Conservation (phyloP, 1,284 basidiomycete species). For the Sanghuangporus weigelae region DNA sequence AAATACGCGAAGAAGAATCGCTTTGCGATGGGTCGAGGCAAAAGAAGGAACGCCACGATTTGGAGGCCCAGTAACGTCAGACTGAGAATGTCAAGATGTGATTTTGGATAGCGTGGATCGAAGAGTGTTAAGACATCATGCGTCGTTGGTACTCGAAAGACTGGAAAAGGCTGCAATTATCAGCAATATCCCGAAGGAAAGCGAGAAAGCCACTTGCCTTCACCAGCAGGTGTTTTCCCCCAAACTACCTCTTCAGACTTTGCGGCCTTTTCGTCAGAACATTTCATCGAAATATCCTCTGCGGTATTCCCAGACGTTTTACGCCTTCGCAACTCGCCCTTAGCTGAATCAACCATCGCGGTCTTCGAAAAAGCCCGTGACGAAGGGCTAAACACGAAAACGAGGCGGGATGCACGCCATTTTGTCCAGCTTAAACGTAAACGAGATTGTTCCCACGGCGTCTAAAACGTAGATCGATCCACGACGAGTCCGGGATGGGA, state of each 20-base stretch:
- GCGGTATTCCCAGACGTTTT: background rate
- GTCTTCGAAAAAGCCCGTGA: background rate
- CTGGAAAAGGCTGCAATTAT: constrained; percentile 35
- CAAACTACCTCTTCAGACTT: constrained; percentile 63
- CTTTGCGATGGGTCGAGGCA: constrained; percentile 52
- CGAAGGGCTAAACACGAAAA: background rate
- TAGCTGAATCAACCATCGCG: constrained; percentile 3
- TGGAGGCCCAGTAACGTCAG: constrained; percentile 76
- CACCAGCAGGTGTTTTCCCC: constrained; percentile 82
- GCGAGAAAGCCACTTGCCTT: constrained; percentile 47
- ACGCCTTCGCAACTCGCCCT: constrained; percentile 13
- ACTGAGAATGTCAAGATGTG: constrained; percentile 87
- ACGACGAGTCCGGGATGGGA: no score
- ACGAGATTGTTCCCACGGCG: constrained; percentile 2
- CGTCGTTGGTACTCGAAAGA: constrained; percentile 93
- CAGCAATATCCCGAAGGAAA: background rate
- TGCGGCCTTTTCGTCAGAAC: constrained; percentile 3
- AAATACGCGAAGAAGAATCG: constrained; percentile 84
- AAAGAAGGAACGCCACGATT: constrained; percentile 66
- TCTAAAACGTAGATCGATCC: background rate
- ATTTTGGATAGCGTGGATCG: constrained; percentile 85
- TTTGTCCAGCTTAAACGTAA: background rate
- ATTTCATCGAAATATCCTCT: background rate
- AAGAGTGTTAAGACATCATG: constrained; percentile 93
- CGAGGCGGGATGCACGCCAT: background rate